phyloP scores from a whole-genome alignment of 805 yeast species.

The Saccharomycopsis sp. region DNA sequence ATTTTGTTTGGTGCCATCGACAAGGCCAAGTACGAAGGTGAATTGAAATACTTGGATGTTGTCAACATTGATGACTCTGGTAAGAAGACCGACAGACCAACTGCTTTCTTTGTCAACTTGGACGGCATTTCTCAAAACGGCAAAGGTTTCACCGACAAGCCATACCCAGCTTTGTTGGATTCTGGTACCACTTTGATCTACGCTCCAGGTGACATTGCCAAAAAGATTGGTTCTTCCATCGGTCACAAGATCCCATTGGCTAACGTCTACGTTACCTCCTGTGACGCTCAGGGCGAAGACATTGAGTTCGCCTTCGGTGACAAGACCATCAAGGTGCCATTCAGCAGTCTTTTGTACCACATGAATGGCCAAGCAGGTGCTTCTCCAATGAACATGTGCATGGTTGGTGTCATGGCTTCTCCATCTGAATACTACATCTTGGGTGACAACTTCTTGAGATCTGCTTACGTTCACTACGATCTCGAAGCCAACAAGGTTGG shows the following conservation, averaged over 20 bases:
- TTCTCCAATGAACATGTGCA: slow-evolving; percentile 29
- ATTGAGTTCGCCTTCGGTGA: slow-evolving; percentile 52
- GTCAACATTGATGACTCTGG: slow-evolving; percentile 32
- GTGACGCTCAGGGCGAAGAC: slow-evolving; percentile 31
- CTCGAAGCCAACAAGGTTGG: slow-evolving; percentile 36
- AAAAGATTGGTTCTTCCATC: slow-evolving; percentile 20
- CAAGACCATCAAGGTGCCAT: slow-evolving; percentile 42
- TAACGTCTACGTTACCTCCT: slow-evolving; percentile 41
- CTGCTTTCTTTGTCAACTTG: slow-evolving; percentile 36
- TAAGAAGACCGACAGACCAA: slow-evolving; percentile 35
- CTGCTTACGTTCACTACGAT: slow-evolving; percentile 48
- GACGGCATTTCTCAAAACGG: slow-evolving; percentile 7
- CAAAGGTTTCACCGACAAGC: slow-evolving; percentile 18
- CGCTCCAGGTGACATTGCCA: slow-evolving; percentile 33
- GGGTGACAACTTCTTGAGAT: slow-evolving; percentile 47
- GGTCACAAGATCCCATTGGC: slow-evolving; percentile 29
- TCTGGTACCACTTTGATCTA: slow-evolving; percentile 49
- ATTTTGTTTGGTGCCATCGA: slow-evolving; percentile 69
- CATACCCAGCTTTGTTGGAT: slow-evolving; percentile 40
- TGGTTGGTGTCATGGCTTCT: slow-evolving; percentile 33
- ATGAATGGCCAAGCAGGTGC: background rate
- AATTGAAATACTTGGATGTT: slow-evolving; percentile 41
- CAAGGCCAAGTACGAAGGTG: slow-evolving; percentile 49
- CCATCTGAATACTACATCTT: slow-evolving; percentile 33
- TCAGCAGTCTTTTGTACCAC: slow-evolving; percentile 27